phyloP scores from a whole-genome alignment of 225 moss, liverwort and hornwort genomes.

The Polytrichum commune region DNA sequence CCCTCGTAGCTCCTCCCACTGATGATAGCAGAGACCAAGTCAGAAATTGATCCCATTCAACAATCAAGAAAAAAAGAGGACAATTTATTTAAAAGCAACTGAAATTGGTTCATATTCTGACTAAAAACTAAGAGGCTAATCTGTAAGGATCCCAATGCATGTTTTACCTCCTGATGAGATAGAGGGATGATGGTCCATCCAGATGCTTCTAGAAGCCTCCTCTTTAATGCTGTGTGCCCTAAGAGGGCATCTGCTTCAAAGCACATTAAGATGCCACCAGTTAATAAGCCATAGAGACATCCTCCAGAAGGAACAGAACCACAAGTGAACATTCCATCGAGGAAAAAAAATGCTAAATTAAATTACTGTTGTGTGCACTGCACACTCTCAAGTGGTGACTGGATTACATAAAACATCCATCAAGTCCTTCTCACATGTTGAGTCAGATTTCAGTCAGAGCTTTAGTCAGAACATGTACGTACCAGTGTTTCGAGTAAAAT shows the following conservation, averaged over 20 bases:
- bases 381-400: no score
- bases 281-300: neutral
- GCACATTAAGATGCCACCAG: neutral
- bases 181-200: slow-evolving; percentile 83
- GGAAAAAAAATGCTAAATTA: no score
- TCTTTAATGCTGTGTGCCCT: slow-evolving; percentile 80
- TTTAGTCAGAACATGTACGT: neutral
- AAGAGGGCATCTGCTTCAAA: slow-evolving; percentile 20
- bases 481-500: slow-evolving; percentile 87
- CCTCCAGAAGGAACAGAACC: no score
- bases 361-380: no score
- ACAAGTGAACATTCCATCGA: no score
- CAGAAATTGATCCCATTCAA: neutral
- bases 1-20: slow-evolving; percentile 47
- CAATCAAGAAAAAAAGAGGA: neutral
- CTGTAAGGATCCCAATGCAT: no score
- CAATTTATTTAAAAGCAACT: no score
- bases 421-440: no score
- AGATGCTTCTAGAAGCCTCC: slow-evolving; percentile 73
- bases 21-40: neutral
- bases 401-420: no score
- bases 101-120: no score
- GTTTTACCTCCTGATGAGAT: slow-evolving; percentile 70
- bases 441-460: no score
- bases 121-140: no score